Percentiles rank a stretch among this genome's conserved stretches.
Evolutionary conservation across 2,329 filamentous ascomycete genomes (phyloP).

Genomic region (Pezicula radicicola): DNA sequence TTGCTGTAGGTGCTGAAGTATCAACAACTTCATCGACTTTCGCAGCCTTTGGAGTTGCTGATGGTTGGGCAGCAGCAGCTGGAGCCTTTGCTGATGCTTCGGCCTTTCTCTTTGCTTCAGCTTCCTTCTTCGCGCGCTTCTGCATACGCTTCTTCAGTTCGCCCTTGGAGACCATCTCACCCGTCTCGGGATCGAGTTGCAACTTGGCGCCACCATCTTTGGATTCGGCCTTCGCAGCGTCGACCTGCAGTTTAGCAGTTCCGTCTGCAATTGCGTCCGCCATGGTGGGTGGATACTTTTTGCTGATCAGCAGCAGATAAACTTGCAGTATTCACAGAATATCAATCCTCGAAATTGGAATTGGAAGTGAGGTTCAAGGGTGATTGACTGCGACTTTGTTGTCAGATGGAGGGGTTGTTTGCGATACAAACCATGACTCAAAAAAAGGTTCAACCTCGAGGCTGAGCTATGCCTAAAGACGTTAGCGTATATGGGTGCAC

Average conservation of each 20-base stretch:
- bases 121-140: constrained; percentile 56
- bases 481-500: neutral
- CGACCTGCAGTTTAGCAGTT: constrained; percentile 56
- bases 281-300: constrained; percentile 32
- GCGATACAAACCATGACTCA: too few relatives aligned
- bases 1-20: constrained; percentile 32
- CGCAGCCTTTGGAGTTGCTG: constrained; percentile 15
- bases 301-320: neutral
- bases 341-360: too few relatives aligned
- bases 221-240: constrained; percentile 57
- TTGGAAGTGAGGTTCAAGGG: neutral
- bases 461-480: too few relatives aligned
- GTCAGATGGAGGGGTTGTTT: too few relatives aligned
- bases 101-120: constrained; percentile 48
- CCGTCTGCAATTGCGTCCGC: constrained; percentile 40
- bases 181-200: constrained; percentile 59
- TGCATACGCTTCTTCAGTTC: constrained; percentile 60
- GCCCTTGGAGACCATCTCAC: constrained; percentile 63
- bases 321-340: neutral
- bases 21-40: constrained; percentile 28
- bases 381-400: too few relatives aligned
- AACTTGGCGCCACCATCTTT: constrained; percentile 43
- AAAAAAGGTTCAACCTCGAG: too few relatives aligned
- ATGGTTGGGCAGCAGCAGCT: constrained; percentile 19
- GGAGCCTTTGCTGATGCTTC: constrained; percentile 35